Evolutionary conservation across 768 basidiomycete species (phyloP), one percentile per base, ranked within the genome.

Genomic region (Peribolospora kevripleyi): DNA sequence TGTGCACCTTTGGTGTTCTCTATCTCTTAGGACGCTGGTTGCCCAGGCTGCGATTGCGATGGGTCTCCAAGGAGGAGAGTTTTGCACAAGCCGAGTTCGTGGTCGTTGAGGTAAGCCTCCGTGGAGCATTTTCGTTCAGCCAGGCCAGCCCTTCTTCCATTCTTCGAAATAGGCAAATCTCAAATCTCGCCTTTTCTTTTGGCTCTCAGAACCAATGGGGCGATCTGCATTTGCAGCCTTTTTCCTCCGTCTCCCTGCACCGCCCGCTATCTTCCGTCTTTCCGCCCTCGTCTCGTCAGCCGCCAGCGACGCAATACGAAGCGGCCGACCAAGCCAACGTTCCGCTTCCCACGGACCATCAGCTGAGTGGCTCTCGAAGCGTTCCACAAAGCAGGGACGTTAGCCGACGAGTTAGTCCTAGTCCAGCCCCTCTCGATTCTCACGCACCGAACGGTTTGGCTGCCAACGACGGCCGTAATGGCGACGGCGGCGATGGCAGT

Each of bases 21-120:
- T 80, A 75, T 8, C 72, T 98, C 13, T 67, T 90, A 7, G 90
- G 88, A 3, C 79, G 87, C 62, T 98, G 93, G 93, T 79, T 93
- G 60, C 93, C 93, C 55, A 76, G 74, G 5, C 60, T 88, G 38
- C 95, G 93, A 93, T 75, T 97, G 52, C 76, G 76, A 39, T 90
- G 81, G 76, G 82, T 84, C 25, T 77, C 85, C 2, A 73, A 70
- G 48, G 84, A 90, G 66, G 84, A 76, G 53, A 81, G 82, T 25
- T 98, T 97, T 62, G 76, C 77, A 50, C 56, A 83, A 4, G 81
- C 61, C 9, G 64, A 65, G 54, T 64, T 86, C 61, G 74, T 93
- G 46, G 82, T 90, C 13, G 79, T 91, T 43, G 88, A 98, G 77
- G 90, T 93, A 60, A 57, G 80, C 54, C 8, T 57, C 48, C 10